Conservation (phyloP, 495 filamentous ascomycete genomes). For the Pyrenula massariospora region DNA sequence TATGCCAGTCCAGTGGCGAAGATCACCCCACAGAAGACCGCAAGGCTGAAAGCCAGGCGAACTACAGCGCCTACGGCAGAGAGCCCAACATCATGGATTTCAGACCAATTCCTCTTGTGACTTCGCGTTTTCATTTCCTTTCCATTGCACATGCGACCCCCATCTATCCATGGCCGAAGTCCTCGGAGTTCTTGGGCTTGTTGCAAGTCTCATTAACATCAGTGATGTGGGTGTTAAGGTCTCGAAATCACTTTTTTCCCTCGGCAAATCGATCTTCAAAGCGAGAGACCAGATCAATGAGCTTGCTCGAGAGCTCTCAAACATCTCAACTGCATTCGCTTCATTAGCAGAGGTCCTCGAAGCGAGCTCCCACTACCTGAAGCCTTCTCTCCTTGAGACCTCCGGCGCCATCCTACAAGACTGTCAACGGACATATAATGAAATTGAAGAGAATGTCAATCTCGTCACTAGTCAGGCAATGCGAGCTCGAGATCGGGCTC, state of each 20-base stretch:
- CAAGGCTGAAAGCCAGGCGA: background rate
- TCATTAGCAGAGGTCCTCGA: background rate
- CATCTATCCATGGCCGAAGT: background rate
- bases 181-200: background rate
- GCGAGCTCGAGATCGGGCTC: background rate
- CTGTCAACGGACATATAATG: background rate
- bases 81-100: background rate
- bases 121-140: background rate
- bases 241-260: background rate
- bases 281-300: background rate
- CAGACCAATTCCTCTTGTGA: background rate
- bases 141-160: background rate
- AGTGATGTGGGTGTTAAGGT: background rate
- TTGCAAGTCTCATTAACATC: background rate
- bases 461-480: background rate
- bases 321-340: background rate
- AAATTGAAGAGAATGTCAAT: background rate
- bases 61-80: background rate
- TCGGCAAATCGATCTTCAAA: background rate
- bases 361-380: background rate
- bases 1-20: too few relatives aligned
- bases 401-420: background rate
- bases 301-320: background rate
- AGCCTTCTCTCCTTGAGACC: background rate
- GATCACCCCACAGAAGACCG: too few relatives aligned